These are phyloP conservation scores for Penicillium silybi DNA, from an alignment of 495 filamentous ascomycete species.

Conservation along the genomic window DNA sequence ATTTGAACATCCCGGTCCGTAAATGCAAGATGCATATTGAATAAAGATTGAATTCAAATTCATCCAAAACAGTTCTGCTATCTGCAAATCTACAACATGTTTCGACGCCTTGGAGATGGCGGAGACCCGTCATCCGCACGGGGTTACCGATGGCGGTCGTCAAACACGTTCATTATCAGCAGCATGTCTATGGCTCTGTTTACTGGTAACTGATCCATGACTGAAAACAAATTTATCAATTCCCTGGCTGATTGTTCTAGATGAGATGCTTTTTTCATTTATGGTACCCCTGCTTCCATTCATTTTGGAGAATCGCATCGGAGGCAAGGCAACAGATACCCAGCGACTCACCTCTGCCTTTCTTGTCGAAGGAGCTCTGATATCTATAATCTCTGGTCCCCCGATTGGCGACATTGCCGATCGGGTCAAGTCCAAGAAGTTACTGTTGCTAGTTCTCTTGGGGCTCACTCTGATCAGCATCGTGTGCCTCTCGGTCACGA, in stretches of 20 bases:
- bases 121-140: background rate
- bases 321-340: slow-evolving; percentile 8
- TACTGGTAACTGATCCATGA: slow-evolving; percentile 11
- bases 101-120: too few relatives aligned
- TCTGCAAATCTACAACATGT: too few relatives aligned
- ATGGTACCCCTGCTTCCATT: slow-evolving; percentile 26
- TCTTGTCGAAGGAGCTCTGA: slow-evolving; percentile 15
- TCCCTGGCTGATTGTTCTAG: background rate
- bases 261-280: slow-evolving; percentile 23
- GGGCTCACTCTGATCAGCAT: slow-evolving; percentile 16
- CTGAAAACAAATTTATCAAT: background rate
- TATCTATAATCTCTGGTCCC: slow-evolving; percentile 17
- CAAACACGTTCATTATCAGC: slow-evolving; percentile 14
- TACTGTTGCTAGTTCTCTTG: slow-evolving; percentile 14
- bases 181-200: slow-evolving; percentile 21
- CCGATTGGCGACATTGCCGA: slow-evolving; percentile 22
- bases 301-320: slow-evolving; percentile 22
- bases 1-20: too few relatives aligned
- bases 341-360: slow-evolving; percentile 21
- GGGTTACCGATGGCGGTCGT: slow-evolving; percentile 19
- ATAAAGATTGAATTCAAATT: too few relatives aligned
- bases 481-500: slow-evolving; percentile 13
- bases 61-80: too few relatives aligned
- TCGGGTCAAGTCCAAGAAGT: slow-evolving; percentile 10
- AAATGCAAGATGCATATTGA: too few relatives aligned